Evolutionary conservation across 2,329 filamentous ascomycete species (phyloP).

Genomic region (Colletotrichum acutatum): DNA sequence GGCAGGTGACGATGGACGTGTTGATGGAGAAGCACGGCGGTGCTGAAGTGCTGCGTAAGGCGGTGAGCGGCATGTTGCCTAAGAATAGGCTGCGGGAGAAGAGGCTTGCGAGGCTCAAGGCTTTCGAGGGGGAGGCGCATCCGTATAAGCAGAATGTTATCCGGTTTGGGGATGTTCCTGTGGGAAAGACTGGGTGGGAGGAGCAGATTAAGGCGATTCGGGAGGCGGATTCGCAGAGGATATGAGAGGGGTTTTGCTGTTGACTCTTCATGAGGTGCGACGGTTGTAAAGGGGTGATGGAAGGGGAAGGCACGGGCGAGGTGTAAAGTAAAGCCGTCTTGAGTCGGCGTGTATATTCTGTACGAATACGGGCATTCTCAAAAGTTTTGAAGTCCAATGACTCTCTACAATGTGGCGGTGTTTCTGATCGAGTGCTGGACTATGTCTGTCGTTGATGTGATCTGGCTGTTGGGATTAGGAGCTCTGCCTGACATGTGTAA

Average conservation of each 20-base stretch:
- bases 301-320: background rate
- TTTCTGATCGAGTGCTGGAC: background rate
- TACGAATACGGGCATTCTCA: constrained; percentile 36
- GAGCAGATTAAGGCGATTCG: constrained; percentile 61
- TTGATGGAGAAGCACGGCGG: constrained; percentile 96
- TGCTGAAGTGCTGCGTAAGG: constrained; percentile 88
- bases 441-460: background rate
- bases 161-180: constrained; percentile 71
- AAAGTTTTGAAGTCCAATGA: constrained; percentile 14
- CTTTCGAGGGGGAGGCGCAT: constrained; percentile 92
- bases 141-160: constrained; percentile 92
- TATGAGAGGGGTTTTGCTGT: constrained; percentile 50
- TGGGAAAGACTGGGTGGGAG: constrained; percentile 66
- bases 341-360: constrained; percentile 36
- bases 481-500: background rate
- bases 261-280: too few species aligned
- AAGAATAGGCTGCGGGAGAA: constrained; percentile 95
- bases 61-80: constrained; percentile 96
- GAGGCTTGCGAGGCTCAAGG: constrained; percentile 88
- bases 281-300: background rate
- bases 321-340: constrained; percentile 1
- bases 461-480: background rate
- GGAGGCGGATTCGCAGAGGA: constrained; percentile 58
- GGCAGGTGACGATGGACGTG: constrained; percentile 91
- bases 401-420: background rate